Evolutionary conservation across 495 filamentous ascomycete species (phyloP).

Genomic region (Talaromyces adpressus): DNA sequence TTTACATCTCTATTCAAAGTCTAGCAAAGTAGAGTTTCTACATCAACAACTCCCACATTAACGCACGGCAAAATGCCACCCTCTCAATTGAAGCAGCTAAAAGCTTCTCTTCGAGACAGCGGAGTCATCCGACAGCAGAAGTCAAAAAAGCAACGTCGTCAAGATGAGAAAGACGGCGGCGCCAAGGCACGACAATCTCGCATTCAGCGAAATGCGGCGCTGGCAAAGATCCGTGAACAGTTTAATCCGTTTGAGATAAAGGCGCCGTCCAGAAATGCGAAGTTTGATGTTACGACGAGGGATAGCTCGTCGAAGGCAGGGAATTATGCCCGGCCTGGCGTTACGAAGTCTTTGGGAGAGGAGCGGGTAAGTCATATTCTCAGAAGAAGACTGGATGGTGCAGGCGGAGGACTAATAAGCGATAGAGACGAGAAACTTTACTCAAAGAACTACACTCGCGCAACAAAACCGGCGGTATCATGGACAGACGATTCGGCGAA

Average conservation of each 20-base stretch:
- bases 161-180: conserved; percentile 54
- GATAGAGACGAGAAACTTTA: conserved; percentile 68
- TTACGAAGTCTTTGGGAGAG: conserved; percentile 80
- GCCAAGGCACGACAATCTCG: conserved; percentile 51
- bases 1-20: conserved; percentile 9
- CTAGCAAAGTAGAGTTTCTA: neutral
- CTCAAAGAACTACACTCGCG: conserved; percentile 77
- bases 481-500: conserved; percentile 93
- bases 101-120: conserved; percentile 76
- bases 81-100: conserved; percentile 93
- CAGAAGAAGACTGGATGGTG: neutral
- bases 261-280: conserved; percentile 55
- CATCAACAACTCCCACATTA: neutral
- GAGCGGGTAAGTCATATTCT: conserved; percentile 57
- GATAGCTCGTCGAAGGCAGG: conserved; percentile 43
- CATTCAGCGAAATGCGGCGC: conserved; percentile 63
- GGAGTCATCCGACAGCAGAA: conserved; percentile 83
- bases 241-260: conserved; percentile 98
- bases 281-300: conserved; percentile 67
- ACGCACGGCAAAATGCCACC: conserved; percentile 59
- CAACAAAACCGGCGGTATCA: conserved; percentile 85
- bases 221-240: conserved; percentile 80
- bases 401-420: conserved; percentile 4
- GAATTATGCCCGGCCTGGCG: conserved; percentile 61
- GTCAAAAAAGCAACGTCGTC: conserved; percentile 83